Percentiles rank a stretch among this genome's conserved stretches.
Evolutionary conservation across 441 rosid genomes (phyloP).

Genomic region (Mallotus repandus): DNA sequence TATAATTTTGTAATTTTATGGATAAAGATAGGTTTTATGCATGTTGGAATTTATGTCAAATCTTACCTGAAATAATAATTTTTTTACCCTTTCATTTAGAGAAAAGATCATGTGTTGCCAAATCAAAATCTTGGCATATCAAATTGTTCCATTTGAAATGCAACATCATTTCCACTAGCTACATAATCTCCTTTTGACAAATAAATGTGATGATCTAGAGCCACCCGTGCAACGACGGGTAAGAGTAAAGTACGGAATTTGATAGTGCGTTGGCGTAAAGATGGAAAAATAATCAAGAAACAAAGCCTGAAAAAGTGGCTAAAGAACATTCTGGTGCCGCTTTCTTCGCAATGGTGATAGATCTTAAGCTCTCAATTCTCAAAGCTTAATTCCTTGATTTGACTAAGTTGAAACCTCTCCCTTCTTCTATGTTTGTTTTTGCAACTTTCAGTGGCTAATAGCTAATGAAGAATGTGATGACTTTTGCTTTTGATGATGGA

Average conservation of each 20-base stretch:
- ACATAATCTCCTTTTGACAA: not conserved
- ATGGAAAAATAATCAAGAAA: not conserved
- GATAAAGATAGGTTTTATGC: not conserved
- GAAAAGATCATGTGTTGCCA: not conserved
- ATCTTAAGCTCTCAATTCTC: slow-evolving; percentile 4
- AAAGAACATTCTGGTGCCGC: slow-evolving; percentile 13
- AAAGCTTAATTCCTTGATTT: slow-evolving; percentile 12
- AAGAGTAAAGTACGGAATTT: not conserved
- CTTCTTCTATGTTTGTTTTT: not conserved
- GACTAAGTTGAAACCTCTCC: not conserved
- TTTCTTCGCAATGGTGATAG: slow-evolving; percentile 14
- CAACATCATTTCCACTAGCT: not conserved
- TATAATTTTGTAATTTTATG: too few relatives aligned
- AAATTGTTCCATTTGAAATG: not conserved
- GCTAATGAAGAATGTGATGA: not conserved
- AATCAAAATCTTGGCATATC: not conserved
- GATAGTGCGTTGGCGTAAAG: slow-evolving; percentile 3
- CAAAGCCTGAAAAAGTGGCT: slow-evolving; percentile 1
- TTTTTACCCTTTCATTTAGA: not conserved
- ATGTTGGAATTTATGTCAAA: not conserved
- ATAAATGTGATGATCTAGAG: not conserved
- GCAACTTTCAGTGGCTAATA: slow-evolving; percentile 19
- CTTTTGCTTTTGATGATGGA: slow-evolving; percentile 4
- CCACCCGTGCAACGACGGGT: not conserved
- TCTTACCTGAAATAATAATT: not conserved